Base-by-base conservation (phyloP, 441 rosid genomes). In the Populus trichocarpa region DNA sequence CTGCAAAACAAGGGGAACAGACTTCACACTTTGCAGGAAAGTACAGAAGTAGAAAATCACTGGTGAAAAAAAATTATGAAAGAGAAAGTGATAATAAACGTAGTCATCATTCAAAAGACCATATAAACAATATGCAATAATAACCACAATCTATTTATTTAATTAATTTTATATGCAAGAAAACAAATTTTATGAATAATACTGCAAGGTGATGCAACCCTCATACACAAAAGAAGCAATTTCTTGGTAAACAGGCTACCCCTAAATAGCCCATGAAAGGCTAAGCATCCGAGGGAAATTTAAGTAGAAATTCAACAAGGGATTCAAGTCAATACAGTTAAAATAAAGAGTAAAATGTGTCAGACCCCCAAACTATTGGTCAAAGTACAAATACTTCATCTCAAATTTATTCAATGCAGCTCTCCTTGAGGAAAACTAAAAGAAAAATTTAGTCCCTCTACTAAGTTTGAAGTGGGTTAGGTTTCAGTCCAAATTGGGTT, bases 1-100 rank as follows among this genome's bases (percentile, higher is more conserved):
- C 99, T 96, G 89, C 85, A 81, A 67, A 76, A 67, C 63, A 40
- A 35, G 71, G 33, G 38, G 40, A 75, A 25, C 25, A 20, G 8
- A 8, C 12, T 33, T 32, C 6, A 69, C n/a, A 71, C 28, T 23
- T 40, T 0, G 11, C 18, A 13, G 26, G 36, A 13, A 61, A 77
- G 26, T 23, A 46, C 35, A 9, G 10, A 23, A 8, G 70, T 13
- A 71, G 8, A 80, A 74, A 22, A 23, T 30, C 18, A 64, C 42
- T 36, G 57, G 46, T 46, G 32, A 66, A 72, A 11, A 53, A 2
- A 66, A 67, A 25, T 11, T 42, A 33, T 22, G 35, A 76, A 59
- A 53, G 16, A 25, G 40, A 13, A 71, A 22, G 25, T 65, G 30
- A 65, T 22, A 8, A 12, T 28, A 65, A 65, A 12, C 14, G 0